Evolutionary conservation across 352 stramenopile genomes (phyloP).

Genomic region (Peronospora belbahrii): DNA sequence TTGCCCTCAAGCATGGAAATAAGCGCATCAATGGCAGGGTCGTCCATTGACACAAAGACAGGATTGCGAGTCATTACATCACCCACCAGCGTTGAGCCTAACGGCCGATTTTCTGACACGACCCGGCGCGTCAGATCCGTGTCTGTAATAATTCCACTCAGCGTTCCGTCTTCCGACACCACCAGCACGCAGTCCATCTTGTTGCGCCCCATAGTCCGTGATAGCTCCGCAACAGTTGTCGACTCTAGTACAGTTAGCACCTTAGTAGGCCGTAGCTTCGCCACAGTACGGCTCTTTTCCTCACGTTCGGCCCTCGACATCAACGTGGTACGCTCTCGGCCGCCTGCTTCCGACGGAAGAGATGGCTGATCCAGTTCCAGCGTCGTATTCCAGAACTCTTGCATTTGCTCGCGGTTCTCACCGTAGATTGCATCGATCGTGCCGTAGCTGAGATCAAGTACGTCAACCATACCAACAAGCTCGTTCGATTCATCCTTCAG

Average conservation of each 20-base stretch:
- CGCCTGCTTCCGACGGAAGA: conserved; percentile 22
- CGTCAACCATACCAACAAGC: conserved; percentile 76
- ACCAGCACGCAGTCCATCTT: conserved; percentile 91
- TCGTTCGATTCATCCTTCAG: conserved; percentile 54
- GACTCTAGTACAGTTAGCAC: conserved; percentile 85
- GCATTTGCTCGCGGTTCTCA: conserved; percentile 81
- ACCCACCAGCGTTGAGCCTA: conserved; percentile 59
- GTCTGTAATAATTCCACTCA: conserved; percentile 95
- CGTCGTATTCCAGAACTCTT: conserved; percentile 86
- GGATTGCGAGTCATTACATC: conserved; percentile 83
- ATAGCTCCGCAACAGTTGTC: conserved; percentile 79
- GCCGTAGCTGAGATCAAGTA: conserved; percentile 79
- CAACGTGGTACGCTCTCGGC: conserved; percentile 54
- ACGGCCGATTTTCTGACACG: conserved; percentile 66
- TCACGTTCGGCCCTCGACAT: conserved; percentile 46
- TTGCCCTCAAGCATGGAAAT: conserved; percentile 83
- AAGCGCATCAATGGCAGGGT: conserved; percentile 80
- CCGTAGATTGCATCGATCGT: conserved; percentile 86
- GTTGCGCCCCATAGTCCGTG: conserved; percentile 84
- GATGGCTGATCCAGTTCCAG: conserved; percentile 70
- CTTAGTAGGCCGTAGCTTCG: conserved; percentile 73
- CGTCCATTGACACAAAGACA: conserved; percentile 76
- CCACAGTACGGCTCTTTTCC: conserved; percentile 72
- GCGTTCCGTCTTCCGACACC: conserved; percentile 75
- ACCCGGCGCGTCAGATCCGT: conserved; percentile 80